Percentiles rank a stretch among this genome's conserved stretches.
These are phyloP conservation scores for Puccinia polysora DNA, from an alignment of 1,284 basidiomycete genomes.

Conservation along the genomic window DNA sequence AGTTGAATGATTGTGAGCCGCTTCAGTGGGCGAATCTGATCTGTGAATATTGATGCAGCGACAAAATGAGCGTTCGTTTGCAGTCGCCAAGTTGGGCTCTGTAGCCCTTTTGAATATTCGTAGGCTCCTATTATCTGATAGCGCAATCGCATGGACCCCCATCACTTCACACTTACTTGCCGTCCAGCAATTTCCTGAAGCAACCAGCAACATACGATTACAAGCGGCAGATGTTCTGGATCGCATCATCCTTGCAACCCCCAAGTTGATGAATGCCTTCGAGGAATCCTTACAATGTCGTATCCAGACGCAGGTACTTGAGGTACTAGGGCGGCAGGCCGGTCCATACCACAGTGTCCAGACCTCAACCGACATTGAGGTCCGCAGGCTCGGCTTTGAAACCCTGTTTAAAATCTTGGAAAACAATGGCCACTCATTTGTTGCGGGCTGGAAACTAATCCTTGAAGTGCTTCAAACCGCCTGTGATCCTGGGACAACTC, in stretches of 20 bases:
- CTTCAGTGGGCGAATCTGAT: not conserved
- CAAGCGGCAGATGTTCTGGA: constrained; percentile 82
- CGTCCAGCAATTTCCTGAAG: constrained; percentile 64
- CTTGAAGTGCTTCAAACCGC: constrained; percentile 76
- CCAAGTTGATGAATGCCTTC: constrained; percentile 57
- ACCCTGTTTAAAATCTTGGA: constrained; percentile 84
- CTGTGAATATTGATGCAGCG: constrained; percentile 33
- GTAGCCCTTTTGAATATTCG: constrained; percentile 76
- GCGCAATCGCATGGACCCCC: constrained; percentile 77
- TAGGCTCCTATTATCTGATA: constrained; percentile 71
- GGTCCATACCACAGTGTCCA: constrained; percentile 58
- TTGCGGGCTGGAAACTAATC: constrained; percentile 85
- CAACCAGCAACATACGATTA: constrained; percentile 72
- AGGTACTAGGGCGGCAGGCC: constrained; percentile 74
- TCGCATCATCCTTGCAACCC: constrained; percentile 66
- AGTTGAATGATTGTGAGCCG: constrained; percentile 50
- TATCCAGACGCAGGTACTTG: constrained; percentile 74
- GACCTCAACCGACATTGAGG: constrained; percentile 58
- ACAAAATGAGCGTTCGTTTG: constrained; percentile 61
- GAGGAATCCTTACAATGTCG: constrained; percentile 58
- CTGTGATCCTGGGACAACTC: constrained; percentile 56
- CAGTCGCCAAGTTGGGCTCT: constrained; percentile 73
- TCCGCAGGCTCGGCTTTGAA: constrained; percentile 79
- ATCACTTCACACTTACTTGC: constrained; percentile 72
- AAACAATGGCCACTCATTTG: constrained; percentile 79